Conservation (phyloP, 2,329 filamentous ascomycete species). For the Neobulgaria alba region DNA sequence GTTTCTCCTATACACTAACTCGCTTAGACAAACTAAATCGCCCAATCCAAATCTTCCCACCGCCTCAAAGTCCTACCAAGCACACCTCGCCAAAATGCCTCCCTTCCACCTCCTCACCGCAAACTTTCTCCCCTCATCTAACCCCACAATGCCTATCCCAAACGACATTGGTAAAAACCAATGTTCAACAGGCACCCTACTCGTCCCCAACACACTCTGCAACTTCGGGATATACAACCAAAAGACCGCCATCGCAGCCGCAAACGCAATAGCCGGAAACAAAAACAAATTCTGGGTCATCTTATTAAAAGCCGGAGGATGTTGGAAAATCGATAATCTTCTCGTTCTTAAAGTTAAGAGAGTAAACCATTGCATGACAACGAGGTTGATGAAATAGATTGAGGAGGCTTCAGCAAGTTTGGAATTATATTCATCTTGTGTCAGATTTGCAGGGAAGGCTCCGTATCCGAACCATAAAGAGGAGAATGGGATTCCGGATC, state of each 20-base stretch:
- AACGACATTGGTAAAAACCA: slow-evolving; percentile 72
- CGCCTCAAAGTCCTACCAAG: slow-evolving; percentile 54
- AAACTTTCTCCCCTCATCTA: slow-evolving; percentile 62
- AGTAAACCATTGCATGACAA: slow-evolving; percentile 78
- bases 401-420: slow-evolving; percentile 32
- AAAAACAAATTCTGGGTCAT: slow-evolving; percentile 58
- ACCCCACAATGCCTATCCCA: slow-evolving; percentile 51
- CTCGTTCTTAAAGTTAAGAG: slow-evolving; percentile 59
- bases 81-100: slow-evolving; percentile 48
- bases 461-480: slow-evolving; percentile 63
- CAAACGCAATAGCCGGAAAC: slow-evolving; percentile 62
- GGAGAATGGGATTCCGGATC: slow-evolving; percentile 55
- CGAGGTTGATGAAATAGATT: slow-evolving; percentile 73
- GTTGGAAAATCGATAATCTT: slow-evolving; percentile 60
- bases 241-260: slow-evolving; percentile 60
- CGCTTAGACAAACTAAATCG: too few relatives aligned
- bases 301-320: slow-evolving; percentile 58
- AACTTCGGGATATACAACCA: slow-evolving; percentile 61
- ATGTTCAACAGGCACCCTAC: slow-evolving; percentile 58
- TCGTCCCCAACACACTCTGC: slow-evolving; percentile 51
- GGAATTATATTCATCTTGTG: slow-evolving; percentile 47
- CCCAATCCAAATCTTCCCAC: too few relatives aligned
- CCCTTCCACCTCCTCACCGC: slow-evolving; percentile 50
- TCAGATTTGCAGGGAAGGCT: slow-evolving; percentile 33
- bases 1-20: too few relatives aligned